Base-by-base conservation (phyloP, 2,329 filamentous ascomycete species). In the Orbilia brochopaga region DNA sequence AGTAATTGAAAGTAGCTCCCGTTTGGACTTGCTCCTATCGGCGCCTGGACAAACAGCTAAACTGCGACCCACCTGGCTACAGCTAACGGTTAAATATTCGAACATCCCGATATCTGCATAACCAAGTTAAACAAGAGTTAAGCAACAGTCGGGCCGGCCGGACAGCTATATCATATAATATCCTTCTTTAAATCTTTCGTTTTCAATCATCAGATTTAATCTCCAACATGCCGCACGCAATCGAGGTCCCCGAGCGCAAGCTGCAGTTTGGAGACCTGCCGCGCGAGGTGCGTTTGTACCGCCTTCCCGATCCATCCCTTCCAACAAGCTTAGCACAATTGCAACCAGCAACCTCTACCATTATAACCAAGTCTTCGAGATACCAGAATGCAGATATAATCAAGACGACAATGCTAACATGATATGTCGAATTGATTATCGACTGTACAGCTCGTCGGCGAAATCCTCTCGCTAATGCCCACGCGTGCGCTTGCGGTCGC, bases 401-500 rank as follows among this genome's bases (percentile, higher is more conserved):
- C n/a, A n/a, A n/a, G n/a, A n/a, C n/a, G n/a, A n/a, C n/a, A n/a
- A n/a, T n/a, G n/a, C n/a, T n/a, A n/a, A n/a, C n/a, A n/a, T n/a
- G n/a, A n/a, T n/a, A n/a, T n/a, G 27, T 19, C 44, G 15, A 51
- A 17, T 46, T 13, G 21, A 7, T 24, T 1, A 35, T 35, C 10
- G 17, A 46, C 8, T 21, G 6, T 54, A 44, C 40, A 70, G 66
- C 52, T 70, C 8, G 30, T 70, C 4, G 66, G 63, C 54, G 66
- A 70, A 51, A 70, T 70, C 40, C 66, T 70, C 37, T 64, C 53
- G 17, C 48, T 64, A 11, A 70, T 64, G 66, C 60, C 66, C 46
- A 70, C 66, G 6, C 56, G 40, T 19, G 58, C 59, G 2, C 59
- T 70, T 2, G 59, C 59, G 1, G 32, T 46, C 35, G 59, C 61